Conservation (phyloP, 495 filamentous ascomycete species). For the Melanomma pulvis-pyrius region DNA sequence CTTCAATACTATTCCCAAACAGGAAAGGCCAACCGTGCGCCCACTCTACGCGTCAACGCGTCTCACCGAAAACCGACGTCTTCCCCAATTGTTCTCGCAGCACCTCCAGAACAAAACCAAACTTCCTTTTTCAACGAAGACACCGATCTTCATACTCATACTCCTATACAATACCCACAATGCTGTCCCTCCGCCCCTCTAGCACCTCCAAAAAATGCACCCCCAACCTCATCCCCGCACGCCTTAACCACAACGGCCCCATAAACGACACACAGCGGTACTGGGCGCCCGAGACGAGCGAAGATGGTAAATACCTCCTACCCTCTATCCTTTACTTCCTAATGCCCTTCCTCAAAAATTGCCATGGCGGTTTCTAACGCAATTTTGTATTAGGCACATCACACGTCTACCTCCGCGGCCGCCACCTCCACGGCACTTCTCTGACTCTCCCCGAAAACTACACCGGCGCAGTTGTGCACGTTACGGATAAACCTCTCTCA, state of each 20-base stretch:
- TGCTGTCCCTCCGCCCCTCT: constrained; percentile 30
- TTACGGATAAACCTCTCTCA: constrained; percentile 33
- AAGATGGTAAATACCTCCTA: constrained; percentile 8
- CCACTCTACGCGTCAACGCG: too few relatives aligned
- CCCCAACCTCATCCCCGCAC: constrained; percentile 83
- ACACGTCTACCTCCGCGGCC: constrained; percentile 78
- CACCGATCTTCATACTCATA: neutral
- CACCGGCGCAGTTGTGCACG: constrained; percentile 35
- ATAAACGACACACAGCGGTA: constrained; percentile 67
- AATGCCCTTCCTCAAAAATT: constrained; percentile 31
- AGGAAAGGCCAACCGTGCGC: too few relatives aligned
- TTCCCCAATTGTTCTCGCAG: too few relatives aligned
- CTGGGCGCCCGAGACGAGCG: constrained; percentile 63
- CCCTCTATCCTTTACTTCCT: neutral
- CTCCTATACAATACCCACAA: constrained; percentile 25
- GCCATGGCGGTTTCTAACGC: neutral
- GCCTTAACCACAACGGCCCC: constrained; percentile 76
- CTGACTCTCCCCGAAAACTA: constrained; percentile 76
- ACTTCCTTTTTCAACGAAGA: neutral
- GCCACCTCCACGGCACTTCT: constrained; percentile 71
- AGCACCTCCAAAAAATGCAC: constrained; percentile 51
- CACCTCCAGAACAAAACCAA: neutral
- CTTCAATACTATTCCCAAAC: too few relatives aligned
- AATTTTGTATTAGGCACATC: constrained; percentile 45
- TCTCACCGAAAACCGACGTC: too few relatives aligned